Conservation (phyloP, 1,284 basidiomycete species). For the Gymnopus androsaceus region DNA sequence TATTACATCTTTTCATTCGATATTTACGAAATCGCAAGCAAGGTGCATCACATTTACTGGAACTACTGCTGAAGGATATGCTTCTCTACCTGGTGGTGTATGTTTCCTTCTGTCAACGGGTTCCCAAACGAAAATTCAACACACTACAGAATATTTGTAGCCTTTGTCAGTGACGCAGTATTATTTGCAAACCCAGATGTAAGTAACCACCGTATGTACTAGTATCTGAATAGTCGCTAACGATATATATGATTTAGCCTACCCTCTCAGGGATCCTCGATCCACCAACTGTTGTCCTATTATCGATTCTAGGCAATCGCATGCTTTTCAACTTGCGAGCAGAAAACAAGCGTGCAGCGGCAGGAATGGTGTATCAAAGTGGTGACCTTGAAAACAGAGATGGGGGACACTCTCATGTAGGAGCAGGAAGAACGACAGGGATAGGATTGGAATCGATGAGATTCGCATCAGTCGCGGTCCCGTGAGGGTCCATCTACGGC, state of each 20-base stretch:
- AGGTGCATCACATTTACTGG: not conserved
- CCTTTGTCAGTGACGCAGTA: too few relatives aligned
- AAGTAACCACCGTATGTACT: not conserved
- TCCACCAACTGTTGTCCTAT: not conserved
- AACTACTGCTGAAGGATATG: conserved; percentile 1
- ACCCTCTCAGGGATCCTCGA: conserved; percentile 1
- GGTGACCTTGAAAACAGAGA: too few relatives aligned
- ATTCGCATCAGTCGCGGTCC: too few relatives aligned
- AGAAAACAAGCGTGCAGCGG: not conserved
- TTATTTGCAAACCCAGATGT: not conserved
- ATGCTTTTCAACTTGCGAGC: conserved; percentile 11
- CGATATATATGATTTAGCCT: conserved; percentile 2
- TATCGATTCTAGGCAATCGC: conserved; percentile 11
- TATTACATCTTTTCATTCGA: not conserved
- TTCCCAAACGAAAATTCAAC: too few relatives aligned
- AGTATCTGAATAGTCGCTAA: not conserved
- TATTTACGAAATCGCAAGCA: not conserved
- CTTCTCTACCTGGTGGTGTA: conserved; percentile 5
- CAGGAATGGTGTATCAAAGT: not conserved
- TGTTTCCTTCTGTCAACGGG: too few relatives aligned
- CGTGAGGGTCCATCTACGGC: too few relatives aligned
- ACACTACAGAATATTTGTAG: too few relatives aligned
- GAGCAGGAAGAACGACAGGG: too few relatives aligned
- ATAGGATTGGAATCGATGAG: too few relatives aligned
- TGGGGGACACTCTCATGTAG: too few relatives aligned